A percentile compares a stretch with the other conserved stretches of the same genome.
These are phyloP conservation scores for Kernera saxatilis DNA, from an alignment of 345 rosid species.

Conservation along the genomic window DNA sequence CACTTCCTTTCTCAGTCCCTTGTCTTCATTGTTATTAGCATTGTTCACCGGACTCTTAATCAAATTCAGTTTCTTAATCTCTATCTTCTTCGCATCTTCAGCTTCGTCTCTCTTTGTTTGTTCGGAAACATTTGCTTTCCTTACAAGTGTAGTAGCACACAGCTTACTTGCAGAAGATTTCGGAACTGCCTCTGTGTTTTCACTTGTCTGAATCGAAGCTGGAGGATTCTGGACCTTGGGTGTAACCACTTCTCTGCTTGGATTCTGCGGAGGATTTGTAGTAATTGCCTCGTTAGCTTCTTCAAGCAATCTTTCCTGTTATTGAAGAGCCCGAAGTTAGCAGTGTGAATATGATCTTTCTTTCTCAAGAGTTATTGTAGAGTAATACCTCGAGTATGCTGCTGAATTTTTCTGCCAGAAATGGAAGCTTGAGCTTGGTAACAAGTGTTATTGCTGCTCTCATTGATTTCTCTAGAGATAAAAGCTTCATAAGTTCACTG, in stretches of 20 bases:
- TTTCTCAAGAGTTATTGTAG: neutral
- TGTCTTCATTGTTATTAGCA: conserved; percentile 1
- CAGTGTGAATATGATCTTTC: neutral
- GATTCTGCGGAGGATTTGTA: conserved; percentile 9
- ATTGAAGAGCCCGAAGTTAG: conserved; percentile 3
- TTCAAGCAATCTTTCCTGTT: conserved; percentile 69
- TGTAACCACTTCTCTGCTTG: conserved; percentile 6
- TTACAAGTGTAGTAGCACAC: conserved; percentile 42
- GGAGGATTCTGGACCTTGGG: conserved; percentile 26
- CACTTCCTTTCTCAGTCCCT: neutral
- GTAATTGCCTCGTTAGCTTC: conserved; percentile 37
- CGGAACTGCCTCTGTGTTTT: conserved; percentile 29
- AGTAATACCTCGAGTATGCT: conserved; percentile 64
- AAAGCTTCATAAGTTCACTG: conserved; percentile 67
- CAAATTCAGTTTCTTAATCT: conserved; percentile 18
- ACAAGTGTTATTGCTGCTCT: conserved; percentile 89
- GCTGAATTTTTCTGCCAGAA: conserved; percentile 81
- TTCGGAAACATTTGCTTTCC: conserved; percentile 39
- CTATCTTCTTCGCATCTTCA: conserved; percentile 12
- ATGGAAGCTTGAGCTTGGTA: conserved; percentile 85
- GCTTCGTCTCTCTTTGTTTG: conserved; percentile 24
- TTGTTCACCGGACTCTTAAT: conserved; percentile 23
- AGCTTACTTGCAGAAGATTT: conserved; percentile 33
- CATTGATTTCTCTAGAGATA: conserved; percentile 71
- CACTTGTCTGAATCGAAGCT: conserved; percentile 27